Evolutionary conservation across 2,329 filamentous ascomycete genomes (phyloP).

Genomic region (Fusarium albosuccineum): DNA sequence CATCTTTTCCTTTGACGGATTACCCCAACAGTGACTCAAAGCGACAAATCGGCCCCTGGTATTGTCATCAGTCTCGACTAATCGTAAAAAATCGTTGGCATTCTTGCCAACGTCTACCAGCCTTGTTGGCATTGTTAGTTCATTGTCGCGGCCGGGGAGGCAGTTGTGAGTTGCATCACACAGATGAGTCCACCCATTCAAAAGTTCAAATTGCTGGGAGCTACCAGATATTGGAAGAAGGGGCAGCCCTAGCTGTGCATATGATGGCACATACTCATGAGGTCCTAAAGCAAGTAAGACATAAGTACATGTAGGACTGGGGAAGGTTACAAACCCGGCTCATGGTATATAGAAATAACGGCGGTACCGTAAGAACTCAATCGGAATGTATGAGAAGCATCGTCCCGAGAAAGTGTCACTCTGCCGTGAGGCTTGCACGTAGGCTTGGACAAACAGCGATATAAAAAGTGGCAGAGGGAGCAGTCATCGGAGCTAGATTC

Average conservation of each 20-base stretch:
- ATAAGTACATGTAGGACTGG: neutral
- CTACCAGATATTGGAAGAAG: neutral
- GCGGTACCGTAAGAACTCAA: neutral
- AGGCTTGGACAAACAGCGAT: neutral
- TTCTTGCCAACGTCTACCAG: neutral
- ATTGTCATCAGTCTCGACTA: neutral
- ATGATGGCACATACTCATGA: neutral
- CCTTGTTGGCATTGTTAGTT: neutral
- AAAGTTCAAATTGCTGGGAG: neutral
- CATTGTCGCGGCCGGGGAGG: neutral
- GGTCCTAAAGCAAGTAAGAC: neutral
- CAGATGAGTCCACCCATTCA: neutral
- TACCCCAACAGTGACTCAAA: neutral
- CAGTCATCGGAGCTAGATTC: neutral
- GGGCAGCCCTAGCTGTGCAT: neutral
- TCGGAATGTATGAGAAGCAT: neutral
- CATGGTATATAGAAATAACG: neutral
- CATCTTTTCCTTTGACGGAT: rapidly evolving
- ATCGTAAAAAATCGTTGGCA: neutral
- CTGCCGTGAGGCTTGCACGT: neutral
- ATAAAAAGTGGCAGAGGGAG: neutral
- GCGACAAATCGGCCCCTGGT: neutral
- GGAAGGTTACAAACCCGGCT: neutral
- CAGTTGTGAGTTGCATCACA: neutral
- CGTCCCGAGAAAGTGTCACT: neutral